Percentiles rank a stretch among this genome's conserved stretches.
phyloP scores from a whole-genome alignment of 768 basidiomycete genomes.

The Podaxis sp. region DNA sequence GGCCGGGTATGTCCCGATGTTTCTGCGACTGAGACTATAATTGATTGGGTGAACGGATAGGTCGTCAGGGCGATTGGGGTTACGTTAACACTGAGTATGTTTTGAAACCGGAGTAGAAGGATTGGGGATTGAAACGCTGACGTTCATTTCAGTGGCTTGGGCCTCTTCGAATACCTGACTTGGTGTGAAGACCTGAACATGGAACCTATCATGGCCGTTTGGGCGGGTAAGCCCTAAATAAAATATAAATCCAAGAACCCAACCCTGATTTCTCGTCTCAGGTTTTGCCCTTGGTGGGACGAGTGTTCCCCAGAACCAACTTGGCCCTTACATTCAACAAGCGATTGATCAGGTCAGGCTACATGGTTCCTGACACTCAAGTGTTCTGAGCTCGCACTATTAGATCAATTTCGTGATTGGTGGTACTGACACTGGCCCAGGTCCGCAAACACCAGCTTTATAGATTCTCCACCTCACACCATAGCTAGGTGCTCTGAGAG shows the following conservation, averaged over 20 bases:
- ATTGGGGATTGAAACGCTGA: neutral
- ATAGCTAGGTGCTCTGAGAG: slow-evolving; percentile 43
- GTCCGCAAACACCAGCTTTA: slow-evolving; percentile 20
- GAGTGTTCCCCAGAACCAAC: slow-evolving; percentile 41
- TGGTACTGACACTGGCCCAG: slow-evolving; percentile 39
- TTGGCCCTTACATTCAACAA: slow-evolving; percentile 54
- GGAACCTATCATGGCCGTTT: slow-evolving; percentile 66
- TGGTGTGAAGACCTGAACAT: slow-evolving; percentile 61
- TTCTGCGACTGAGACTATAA: neutral
- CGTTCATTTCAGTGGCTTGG: slow-evolving; percentile 43
- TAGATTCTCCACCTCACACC: neutral
- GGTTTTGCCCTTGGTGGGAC: slow-evolving; percentile 52
- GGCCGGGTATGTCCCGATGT: slow-evolving; percentile 31
- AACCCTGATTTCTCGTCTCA: slow-evolving; percentile 17
- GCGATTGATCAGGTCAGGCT: slow-evolving; percentile 51
- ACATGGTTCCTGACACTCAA: neutral
- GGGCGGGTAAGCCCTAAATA: slow-evolving; percentile 39
- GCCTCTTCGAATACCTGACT: slow-evolving; percentile 55
- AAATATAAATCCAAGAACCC: neutral
- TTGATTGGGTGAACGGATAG: slow-evolving; percentile 19
- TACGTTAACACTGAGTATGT: slow-evolving; percentile 61
- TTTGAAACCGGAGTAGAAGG: no score
- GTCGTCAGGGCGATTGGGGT: slow-evolving; percentile 60
- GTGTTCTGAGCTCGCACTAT: neutral
- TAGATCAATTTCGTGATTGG: slow-evolving; percentile 65